A percentile compares a stretch with the other conserved stretches of the same genome.
Conservation (phyloP, 106 monocot species). For the Dendrobium officinale region DNA sequence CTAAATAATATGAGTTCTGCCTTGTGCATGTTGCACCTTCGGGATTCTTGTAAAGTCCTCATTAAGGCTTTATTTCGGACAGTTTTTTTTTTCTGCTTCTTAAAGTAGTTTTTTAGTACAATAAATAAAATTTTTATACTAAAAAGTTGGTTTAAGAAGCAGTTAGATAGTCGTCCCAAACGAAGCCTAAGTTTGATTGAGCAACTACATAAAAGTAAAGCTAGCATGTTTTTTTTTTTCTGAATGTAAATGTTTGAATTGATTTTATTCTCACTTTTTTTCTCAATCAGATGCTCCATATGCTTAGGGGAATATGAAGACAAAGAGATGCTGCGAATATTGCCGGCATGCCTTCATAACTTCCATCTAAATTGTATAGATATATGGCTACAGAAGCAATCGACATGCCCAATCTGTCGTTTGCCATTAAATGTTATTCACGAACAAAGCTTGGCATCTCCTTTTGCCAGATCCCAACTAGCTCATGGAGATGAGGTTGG, state of each 20-base stretch:
- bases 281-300: conserved; percentile 47
- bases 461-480: conserved; percentile 9
- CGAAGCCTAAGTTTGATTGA: too few species aligned
- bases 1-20: too few species aligned
- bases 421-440: conserved; percentile 16
- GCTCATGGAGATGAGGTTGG: background rate
- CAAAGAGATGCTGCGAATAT: conserved; percentile 47
- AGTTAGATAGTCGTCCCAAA: too few species aligned
- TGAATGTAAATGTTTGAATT: background rate
- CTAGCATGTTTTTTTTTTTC: background rate
- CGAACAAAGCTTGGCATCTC: too few species aligned
- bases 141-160: too few species aligned
- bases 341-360: conserved; percentile 39
- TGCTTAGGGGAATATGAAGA: conserved; percentile 65
- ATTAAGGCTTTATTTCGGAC: too few species aligned
- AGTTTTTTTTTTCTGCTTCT: too few species aligned
- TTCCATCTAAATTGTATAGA: conserved; percentile 61
- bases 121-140: too few species aligned
- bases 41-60: too few species aligned
- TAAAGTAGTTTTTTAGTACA: too few species aligned
- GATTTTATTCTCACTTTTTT: background rate
- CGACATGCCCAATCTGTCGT: conserved; percentile 55
- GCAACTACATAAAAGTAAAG: too few species aligned
- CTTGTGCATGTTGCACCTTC: too few species aligned
- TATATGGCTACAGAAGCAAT: conserved; percentile 49